Evolutionary conservation across 306 rosid species (phyloP).

Genomic region (Vigna mungo): DNA sequence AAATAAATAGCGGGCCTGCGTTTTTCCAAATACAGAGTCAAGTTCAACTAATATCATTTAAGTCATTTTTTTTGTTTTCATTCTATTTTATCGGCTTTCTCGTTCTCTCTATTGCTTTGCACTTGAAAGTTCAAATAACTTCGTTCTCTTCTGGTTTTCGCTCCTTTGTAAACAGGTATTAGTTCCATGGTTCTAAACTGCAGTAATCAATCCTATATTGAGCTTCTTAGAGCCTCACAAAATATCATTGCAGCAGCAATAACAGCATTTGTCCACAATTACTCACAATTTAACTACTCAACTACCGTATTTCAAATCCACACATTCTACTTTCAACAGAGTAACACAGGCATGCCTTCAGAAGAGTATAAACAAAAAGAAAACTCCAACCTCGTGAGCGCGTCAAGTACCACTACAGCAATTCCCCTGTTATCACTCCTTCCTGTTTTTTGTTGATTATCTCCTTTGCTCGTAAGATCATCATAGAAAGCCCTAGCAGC

Average conservation of each 20-base stretch:
- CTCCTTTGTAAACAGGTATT: not conserved
- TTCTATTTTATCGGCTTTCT: not conserved
- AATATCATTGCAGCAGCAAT: not conserved
- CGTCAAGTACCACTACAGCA: conserved; percentile 99
- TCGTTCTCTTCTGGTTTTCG: conserved; percentile 4
- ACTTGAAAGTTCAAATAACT: conserved; percentile 14
- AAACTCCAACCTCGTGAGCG: conserved; percentile 77
- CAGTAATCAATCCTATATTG: not conserved
- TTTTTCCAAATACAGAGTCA: conserved; percentile 7
- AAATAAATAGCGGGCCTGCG: conserved; percentile 18
- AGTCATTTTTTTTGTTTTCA: not conserved
- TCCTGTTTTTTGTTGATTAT: conserved; percentile 89
- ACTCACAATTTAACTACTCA: not conserved
- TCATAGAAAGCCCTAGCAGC: conserved; percentile 95
- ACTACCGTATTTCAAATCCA: not conserved
- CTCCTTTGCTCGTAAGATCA: conserved; percentile 84
- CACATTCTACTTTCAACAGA: not conserved
- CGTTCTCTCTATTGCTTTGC: conserved; percentile 21
- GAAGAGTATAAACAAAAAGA: conserved; percentile 1
- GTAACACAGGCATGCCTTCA: conserved; percentile 15
- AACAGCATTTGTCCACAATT: not conserved
- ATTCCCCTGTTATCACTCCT: conserved; percentile 93
- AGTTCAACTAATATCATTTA: conserved; percentile 6
- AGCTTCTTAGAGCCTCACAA: not conserved
- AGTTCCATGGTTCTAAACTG: not conserved